Evolutionary conservation across 345 rosid genomes (phyloP), one percentile per base, ranked within the genome.

Genomic region (Moringa oleifera): DNA sequence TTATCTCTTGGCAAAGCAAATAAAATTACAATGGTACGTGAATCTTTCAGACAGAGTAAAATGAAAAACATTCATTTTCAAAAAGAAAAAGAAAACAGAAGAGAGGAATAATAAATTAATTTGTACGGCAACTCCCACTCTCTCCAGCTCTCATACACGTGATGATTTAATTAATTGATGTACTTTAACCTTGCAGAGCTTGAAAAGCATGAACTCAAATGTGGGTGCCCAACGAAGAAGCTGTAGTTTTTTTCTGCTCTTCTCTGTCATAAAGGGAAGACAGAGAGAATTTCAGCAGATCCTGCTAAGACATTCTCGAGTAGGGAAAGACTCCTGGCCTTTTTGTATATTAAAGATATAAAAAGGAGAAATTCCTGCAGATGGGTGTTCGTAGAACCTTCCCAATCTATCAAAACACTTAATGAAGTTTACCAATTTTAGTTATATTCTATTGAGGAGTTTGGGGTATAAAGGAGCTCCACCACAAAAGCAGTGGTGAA

Each of bases 391-490:
- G 37, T 37, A 41, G 77, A 62, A 68, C 58, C 57, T 73, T 71
- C 71, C 84, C 15, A 9, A 25, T 57, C n/a, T 25, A 12, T 53
- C 7, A 50, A 46, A 58, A 62, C 46, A 36, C 63, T 46, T 6
- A 1, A 19, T 19, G 49, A 21, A 4, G 19, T 23, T 37, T 22
- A 3, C 71, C 17, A 47, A 3, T 33, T 62, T 20, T 62, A 61
- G 65, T 41, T 13, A 58, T 23, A 19, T 50, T 25, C 22, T 61
- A 20, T n/a, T 11, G 25, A 16, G n/a, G 25, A 37, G 10, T 36
- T 50, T 33, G 31, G 58, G 52, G 69, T 25, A 76, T 71, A 77
- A 76, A 76, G 76, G 46, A 51, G 45, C 67, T 74, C 80, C 74
- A 71, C 75, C 63, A 59, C n/a, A 24, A 54, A n/a, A 47, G 18